Percentiles rank a stretch among this genome's conserved stretches.
Conservation (phyloP, 2,329 filamentous ascomycete species). For the Sporothrix brunneoviolacea region DNA sequence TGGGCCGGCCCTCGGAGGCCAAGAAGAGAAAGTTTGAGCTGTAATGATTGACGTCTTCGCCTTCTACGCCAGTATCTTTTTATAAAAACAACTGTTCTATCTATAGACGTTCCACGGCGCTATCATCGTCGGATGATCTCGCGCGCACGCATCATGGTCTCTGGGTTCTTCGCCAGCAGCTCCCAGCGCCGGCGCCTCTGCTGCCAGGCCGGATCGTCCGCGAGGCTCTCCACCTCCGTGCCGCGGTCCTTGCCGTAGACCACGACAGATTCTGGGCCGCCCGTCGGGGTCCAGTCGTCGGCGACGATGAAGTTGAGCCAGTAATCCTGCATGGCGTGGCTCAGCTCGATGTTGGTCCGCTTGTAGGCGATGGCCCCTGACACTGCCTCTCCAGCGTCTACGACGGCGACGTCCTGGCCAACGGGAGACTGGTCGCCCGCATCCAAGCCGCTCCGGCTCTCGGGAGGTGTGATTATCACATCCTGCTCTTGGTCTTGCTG, state of each 20-base stretch:
- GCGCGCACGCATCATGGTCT: background rate
- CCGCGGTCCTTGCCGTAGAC: background rate
- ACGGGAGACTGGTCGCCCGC: too few species aligned
- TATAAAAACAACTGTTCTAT: too few species aligned
- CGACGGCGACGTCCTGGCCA: background rate
- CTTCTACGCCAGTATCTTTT: too few species aligned
- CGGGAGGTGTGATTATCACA: background rate
- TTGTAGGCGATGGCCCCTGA: background rate
- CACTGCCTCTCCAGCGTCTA: background rate
- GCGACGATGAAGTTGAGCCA: conserved; percentile 1
- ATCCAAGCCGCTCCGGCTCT: background rate
- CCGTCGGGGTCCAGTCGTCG: conserved; percentile 1
- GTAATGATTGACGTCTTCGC: background rate
- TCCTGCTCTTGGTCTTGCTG: too few species aligned
- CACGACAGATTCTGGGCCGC: background rate
- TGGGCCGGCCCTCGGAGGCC: background rate
- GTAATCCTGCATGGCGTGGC: conserved; percentile 4
- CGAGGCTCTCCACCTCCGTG: background rate
- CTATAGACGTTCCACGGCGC: too few species aligned
- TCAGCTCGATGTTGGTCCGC: conserved; percentile 5
- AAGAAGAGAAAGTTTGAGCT: background rate
- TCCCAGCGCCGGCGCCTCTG: background rate
- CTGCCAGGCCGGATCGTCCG: background rate
- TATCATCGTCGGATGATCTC: background rate
- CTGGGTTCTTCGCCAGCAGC: background rate